These are phyloP conservation scores for Globisporangium paddicum DNA, from an alignment of 352 stramenopile species.

Conservation along the genomic window DNA sequence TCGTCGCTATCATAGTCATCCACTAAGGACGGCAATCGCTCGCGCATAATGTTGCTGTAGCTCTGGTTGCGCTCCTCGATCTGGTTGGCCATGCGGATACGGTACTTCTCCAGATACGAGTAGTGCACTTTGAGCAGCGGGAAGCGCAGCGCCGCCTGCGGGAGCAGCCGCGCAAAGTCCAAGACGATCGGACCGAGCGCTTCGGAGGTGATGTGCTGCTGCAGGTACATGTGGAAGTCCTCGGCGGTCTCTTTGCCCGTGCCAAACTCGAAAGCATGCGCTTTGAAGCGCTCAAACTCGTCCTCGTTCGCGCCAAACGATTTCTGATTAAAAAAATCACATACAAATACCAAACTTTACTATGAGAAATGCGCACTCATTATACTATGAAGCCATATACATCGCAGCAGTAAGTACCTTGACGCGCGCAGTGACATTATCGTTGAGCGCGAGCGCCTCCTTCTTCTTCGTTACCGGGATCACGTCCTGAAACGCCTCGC, in stretches of 20 bases:
- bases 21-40: slow-evolving; percentile 13
- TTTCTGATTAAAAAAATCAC: not conserved
- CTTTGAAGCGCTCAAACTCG: slow-evolving; percentile 78
- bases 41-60: slow-evolving; percentile 42
- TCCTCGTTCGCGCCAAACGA: slow-evolving; percentile 45
- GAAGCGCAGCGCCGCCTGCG: slow-evolving; percentile 51
- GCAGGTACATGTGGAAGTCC: slow-evolving; percentile 68
- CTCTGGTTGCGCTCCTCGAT: slow-evolving; percentile 53
- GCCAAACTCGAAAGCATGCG: slow-evolving; percentile 68
- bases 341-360: not conserved
- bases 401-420: slow-evolving; percentile 20
- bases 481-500: slow-evolving; percentile 61
- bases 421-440: slow-evolving; percentile 69
- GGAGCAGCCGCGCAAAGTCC: slow-evolving; percentile 75
- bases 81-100: slow-evolving; percentile 22
- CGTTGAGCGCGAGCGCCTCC: slow-evolving; percentile 66
- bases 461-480: slow-evolving; percentile 73
- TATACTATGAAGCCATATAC: too few relatives aligned
- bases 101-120: slow-evolving; percentile 27
- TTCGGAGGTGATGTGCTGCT: slow-evolving; percentile 39
- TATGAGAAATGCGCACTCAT: too few relatives aligned
- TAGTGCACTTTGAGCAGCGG: slow-evolving; percentile 71
- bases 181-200: slow-evolving; percentile 67
- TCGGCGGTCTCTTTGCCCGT: slow-evolving; percentile 57
- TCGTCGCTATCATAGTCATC: slow-evolving; percentile 43